Conservation (phyloP, 2,329 filamentous ascomycete species). For the Herpomyces periplanetae region DNA sequence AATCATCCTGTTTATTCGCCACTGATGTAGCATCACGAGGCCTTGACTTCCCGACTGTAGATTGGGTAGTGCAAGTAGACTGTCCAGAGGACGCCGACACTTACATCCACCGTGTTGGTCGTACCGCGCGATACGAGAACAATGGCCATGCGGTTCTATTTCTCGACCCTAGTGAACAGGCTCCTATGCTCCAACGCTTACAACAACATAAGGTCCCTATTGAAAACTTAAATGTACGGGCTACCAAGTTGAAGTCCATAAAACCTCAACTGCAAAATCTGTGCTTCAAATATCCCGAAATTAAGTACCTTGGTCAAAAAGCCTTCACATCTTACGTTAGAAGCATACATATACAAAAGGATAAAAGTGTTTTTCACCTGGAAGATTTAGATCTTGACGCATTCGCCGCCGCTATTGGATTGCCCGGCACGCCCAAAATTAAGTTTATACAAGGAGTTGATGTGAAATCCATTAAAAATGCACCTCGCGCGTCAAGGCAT, state of each 20-base stretch:
- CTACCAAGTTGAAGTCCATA: slow-evolving; percentile 61
- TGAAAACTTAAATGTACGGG: slow-evolving; percentile 42
- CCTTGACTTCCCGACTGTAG: slow-evolving; percentile 75
- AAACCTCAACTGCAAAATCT: slow-evolving; percentile 56
- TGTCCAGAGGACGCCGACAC: slow-evolving; percentile 87
- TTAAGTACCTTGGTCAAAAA: slow-evolving; percentile 86
- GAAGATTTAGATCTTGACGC: slow-evolving; percentile 47
- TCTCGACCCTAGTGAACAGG: slow-evolving; percentile 60
- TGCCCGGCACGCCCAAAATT: slow-evolving; percentile 67
- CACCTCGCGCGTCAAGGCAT: too few relatives aligned
- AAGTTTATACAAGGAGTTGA: slow-evolving; percentile 72
- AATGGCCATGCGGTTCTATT: slow-evolving; percentile 63
- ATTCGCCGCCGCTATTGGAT: slow-evolving; percentile 43
- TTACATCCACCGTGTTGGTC: slow-evolving; percentile 79
- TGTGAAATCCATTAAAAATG: slow-evolving; percentile 53
- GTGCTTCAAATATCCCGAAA: slow-evolving; percentile 69
- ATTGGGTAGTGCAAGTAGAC: slow-evolving; percentile 97
- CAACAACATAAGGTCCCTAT: slow-evolving; percentile 68
- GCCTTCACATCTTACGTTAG: slow-evolving; percentile 67
- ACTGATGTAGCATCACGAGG: slow-evolving; percentile 82
- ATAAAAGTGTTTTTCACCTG: slow-evolving; percentile 65
- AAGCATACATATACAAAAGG: slow-evolving; percentile 50
- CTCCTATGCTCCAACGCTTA: slow-evolving; percentile 50
- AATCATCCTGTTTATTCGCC: slow-evolving; percentile 58
- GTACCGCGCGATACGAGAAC: slow-evolving; percentile 69